Evolutionary conservation across 768 basidiomycete species (phyloP).

Genomic region (Omphalotus guepiniiformis): DNA sequence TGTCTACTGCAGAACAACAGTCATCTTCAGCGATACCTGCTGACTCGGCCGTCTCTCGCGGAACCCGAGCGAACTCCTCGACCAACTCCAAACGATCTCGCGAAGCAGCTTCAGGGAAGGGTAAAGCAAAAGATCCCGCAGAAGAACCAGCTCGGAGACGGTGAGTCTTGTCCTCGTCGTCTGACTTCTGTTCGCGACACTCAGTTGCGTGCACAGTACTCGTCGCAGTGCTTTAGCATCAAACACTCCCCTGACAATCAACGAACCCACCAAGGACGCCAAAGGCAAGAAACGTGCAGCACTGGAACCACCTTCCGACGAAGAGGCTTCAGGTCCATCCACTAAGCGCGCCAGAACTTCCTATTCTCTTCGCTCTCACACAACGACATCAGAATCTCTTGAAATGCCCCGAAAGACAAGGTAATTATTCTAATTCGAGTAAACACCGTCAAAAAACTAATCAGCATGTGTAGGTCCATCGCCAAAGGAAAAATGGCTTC

Average conservation of each 20-base stretch:
- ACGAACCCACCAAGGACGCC: conserved; percentile 68
- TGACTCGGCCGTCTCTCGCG: conserved; percentile 17
- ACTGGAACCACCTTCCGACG: conserved; percentile 64
- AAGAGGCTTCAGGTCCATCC: conserved; percentile 54
- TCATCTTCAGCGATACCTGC: conserved; percentile 38
- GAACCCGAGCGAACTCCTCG: conserved; percentile 26
- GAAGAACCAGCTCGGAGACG: conserved; percentile 53
- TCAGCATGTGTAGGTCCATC: conserved; percentile 33
- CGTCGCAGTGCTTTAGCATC: conserved; percentile 49
- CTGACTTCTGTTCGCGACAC: conserved; percentile 21
- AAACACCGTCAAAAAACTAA: neutral
- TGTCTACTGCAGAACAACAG: conserved; percentile 37
- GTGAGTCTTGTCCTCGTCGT: conserved; percentile 38
- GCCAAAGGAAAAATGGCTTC: conserved; percentile 57
- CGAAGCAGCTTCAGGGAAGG: conserved; percentile 48
- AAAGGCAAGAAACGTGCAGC: conserved; percentile 94
- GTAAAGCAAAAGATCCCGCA: conserved; percentile 56
- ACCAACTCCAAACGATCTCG: conserved; percentile 51
- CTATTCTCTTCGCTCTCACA: conserved; percentile 66
- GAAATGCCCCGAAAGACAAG: conserved; percentile 77
- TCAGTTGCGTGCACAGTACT: conserved; percentile 39
- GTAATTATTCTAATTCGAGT: conserved; percentile 30
- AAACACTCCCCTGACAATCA: conserved; percentile 53
- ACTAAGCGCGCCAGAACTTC: conserved; percentile 62
- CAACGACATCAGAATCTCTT: conserved; percentile 34